Evolutionary conservation across 2,329 filamentous ascomycete species (phyloP), one percentile per base, ranked within the genome.

Genomic region (Cordyceps pruinosa): DNA sequence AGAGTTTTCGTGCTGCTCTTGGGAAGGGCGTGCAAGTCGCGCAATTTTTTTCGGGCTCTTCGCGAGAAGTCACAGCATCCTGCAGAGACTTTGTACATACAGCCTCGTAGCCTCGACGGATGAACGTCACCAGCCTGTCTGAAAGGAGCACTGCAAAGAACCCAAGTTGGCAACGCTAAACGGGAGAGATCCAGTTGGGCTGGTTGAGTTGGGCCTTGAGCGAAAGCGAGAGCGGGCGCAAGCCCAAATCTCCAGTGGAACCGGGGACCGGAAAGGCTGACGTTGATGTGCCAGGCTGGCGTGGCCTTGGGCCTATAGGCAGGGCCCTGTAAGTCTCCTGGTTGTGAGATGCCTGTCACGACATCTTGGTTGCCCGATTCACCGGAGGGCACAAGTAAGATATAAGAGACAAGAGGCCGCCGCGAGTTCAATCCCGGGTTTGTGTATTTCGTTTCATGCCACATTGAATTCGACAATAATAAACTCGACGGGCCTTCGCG

Each of bases 281-380:
- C 52, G 32, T 48, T 32, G 12, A 35, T n/a, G 13, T 10, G 19
- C 28, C 19, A 2, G 26, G 50, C 26, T 26, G 52, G 41, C 21
- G n/a, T 32, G 10, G 34, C 4, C 8, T 4, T 35, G 53, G 48
- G 53, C 34, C 53, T 49, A 15, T 56, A n/a, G 53, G 23, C 34
- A 56, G 19, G 45, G 52, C 13, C 23, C 34, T 46, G 19, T 17
- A 17, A 28, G 9, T 42, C n/a, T 12, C 21, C 32, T 5, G 28
- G 25, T 42, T 42, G 21, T 37, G 32, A 39, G 6, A 35, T 15
- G 32, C 30, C 12, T 45, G 35, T 57, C 46, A 35, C 15, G 30
- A 45, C 54, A 50, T 50, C 21, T 35, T 57, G 54, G 37, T 57
- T 57, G 13, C 54, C 54, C 17, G 19, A 50, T 57, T 57, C 28